phyloP scores from a whole-genome alignment of 179 eudicot species.

The Nepenthes alata region DNA sequence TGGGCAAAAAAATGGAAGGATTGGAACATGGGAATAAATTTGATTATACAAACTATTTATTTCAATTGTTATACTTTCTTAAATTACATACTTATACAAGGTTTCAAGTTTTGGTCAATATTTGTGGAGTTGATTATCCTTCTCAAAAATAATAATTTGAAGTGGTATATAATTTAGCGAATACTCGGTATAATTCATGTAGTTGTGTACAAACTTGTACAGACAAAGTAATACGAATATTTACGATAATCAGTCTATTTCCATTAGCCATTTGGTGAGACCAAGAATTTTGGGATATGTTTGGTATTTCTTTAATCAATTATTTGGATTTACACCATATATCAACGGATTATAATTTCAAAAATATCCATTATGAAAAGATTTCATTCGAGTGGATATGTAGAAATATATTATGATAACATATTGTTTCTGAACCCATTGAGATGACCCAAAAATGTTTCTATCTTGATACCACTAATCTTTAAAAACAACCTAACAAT shows the following conservation, averaged over 20 bases:
- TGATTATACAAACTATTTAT: conserved; percentile 6
- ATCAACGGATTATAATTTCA: conserved; percentile 3
- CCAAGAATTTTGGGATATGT: conserved; percentile 3
- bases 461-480: conserved; percentile 3
- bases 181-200: conserved; percentile 2
- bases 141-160: conserved; percentile 6
- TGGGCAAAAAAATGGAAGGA: conserved; percentile 2
- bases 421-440: conserved; percentile 17
- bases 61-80: conserved; percentile 6
- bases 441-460: conserved; percentile 11
- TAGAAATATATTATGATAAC: conserved; percentile 16
- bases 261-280: conserved; percentile 1
- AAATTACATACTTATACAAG: conserved; percentile 7
- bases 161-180: conserved; percentile 9
- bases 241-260: conserved; percentile 1
- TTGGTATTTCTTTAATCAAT: conserved; percentile 2
- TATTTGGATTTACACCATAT: not conserved
- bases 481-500: conserved; percentile 6
- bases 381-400: conserved; percentile 8
- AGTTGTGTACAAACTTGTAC: not conserved
- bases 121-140: conserved; percentile 5
- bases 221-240: conserved; percentile 4
- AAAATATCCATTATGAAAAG: conserved; percentile 4
- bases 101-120: conserved; percentile 2
- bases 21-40: conserved; percentile 1